Base-by-base conservation (phyloP, 2,329 filamentous ascomycete genomes). In the Penicillium sclerotigenum region DNA sequence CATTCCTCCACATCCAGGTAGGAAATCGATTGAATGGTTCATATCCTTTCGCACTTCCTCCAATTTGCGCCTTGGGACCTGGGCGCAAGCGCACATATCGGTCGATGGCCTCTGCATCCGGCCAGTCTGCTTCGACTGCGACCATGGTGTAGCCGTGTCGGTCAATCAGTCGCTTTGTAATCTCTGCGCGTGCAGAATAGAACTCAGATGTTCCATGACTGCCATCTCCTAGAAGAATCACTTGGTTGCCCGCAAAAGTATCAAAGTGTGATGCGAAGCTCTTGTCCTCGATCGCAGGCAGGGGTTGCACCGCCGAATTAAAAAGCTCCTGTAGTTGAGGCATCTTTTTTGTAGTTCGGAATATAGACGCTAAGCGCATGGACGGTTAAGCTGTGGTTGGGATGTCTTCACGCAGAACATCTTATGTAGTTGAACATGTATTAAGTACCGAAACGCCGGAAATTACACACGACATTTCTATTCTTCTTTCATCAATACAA, bases 1-100 rank as follows among this genome's bases (percentile, higher is more conserved):
- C 66, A 57, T 83, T 83, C 11, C 80, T 74, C 80, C 80, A 83
- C 80, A 83, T 82, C 80, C 80, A 83, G 4, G 75, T 79, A 14
- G 80, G 80, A 46, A 82, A 83, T 26, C 80, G 73, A 37, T 77
- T 70, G 62, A 82, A 82, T 6, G 75, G 71, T 36, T 74, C 72
- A 13, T 74, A 66, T 6, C 66, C 62, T 14, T 60, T 63, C 2
- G 59, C 59, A 26, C 50, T 55, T 22, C 65, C 67, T 24, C 68
- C 65, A 40, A 75, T 59, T 36, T 66, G 57, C 31, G 68, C 66
- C 59, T 74, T 64, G 20, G 68, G 64, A 28, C 75, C 67, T 14
- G 77, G 75, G 14, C 77, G 73, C 47, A 75, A 72, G 7, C 80
- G 75, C 14, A 82, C 78, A 52, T 81, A 81, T 41, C 77, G 73